These are phyloP conservation scores for Fragaria vesca DNA, from an alignment of 306 rosid genomes.

Conservation along the genomic window DNA sequence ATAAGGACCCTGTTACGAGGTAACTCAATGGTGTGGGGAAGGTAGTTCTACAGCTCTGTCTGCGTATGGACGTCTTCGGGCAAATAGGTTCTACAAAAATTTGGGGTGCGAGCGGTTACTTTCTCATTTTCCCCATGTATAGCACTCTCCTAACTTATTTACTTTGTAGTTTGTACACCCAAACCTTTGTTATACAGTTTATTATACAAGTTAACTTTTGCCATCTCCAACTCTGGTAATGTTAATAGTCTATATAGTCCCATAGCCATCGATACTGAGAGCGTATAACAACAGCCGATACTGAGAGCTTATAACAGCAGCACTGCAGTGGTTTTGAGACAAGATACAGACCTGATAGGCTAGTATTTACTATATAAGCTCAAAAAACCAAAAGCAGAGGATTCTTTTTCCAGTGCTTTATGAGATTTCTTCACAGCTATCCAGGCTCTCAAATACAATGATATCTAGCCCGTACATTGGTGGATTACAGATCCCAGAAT, in stretches of 20 bases:
- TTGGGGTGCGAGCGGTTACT: neutral
- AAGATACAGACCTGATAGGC: neutral
- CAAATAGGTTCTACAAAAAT: neutral
- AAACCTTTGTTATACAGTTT: neutral
- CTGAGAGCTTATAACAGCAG: neutral
- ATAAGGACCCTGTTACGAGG: neutral
- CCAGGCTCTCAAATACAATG: no score
- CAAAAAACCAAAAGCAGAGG: neutral
- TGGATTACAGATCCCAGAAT: no score
- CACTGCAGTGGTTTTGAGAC: neutral
- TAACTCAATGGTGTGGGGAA: neutral
- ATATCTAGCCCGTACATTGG: no score
- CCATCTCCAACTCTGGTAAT: neutral
- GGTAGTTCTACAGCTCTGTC: neutral
- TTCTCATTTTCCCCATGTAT: neutral
- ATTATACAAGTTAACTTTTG: neutral
- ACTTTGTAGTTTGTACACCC: neutral
- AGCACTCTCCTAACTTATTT: neutral
- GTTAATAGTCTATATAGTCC: no score
- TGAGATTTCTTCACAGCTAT: neutral
- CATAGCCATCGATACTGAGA: neutral
- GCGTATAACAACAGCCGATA: neutral
- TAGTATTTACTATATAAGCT: neutral
- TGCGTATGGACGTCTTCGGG: neutral
- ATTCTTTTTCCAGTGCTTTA: no score